A percentile compares a stretch with the other conserved stretches of the same genome.
phyloP scores from a whole-genome alignment of 208 protist genomes.

The Leishmania gerbilli region DNA sequence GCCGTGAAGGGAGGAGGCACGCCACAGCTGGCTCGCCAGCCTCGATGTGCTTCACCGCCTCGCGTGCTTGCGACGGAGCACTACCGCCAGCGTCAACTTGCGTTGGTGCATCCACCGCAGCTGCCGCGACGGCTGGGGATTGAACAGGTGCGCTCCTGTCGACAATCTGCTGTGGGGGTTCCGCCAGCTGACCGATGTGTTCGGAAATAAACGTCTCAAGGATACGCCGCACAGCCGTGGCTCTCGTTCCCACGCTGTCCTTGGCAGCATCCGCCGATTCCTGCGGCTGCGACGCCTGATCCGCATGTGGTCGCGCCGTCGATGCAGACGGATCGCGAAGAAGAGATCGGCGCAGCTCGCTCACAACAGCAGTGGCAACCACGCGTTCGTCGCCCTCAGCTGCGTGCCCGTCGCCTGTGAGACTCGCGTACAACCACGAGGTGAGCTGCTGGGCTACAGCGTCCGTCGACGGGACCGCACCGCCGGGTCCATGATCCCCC shows the following conservation, averaged over 20 bases:
- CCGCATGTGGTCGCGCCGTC: background rate
- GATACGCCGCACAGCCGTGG: background rate
- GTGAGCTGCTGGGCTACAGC: conserved; percentile 37
- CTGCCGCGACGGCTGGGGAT: background rate
- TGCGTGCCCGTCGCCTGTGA: background rate
- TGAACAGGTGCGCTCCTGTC: background rate
- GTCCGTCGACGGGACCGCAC: background rate
- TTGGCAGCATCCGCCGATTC: background rate
- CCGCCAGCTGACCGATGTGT: background rate
- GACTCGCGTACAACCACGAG: conserved; percentile 42
- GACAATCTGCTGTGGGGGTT: too few relatives aligned
- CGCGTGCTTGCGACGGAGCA: background rate
- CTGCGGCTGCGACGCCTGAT: background rate
- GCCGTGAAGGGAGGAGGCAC: background rate
- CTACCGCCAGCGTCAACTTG: background rate
- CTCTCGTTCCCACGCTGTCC: background rate
- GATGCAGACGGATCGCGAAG: background rate
- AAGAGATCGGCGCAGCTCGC: background rate
- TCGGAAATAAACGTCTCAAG: conserved; percentile 9
- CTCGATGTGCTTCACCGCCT: background rate
- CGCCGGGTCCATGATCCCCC: background rate
- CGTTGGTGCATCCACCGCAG: background rate
- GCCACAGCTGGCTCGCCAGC: background rate
- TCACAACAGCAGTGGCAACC: background rate
- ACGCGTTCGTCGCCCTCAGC: background rate